Conservation (phyloP, 2,329 filamentous ascomycete species). For the Diaporthe citrichinensis region DNA sequence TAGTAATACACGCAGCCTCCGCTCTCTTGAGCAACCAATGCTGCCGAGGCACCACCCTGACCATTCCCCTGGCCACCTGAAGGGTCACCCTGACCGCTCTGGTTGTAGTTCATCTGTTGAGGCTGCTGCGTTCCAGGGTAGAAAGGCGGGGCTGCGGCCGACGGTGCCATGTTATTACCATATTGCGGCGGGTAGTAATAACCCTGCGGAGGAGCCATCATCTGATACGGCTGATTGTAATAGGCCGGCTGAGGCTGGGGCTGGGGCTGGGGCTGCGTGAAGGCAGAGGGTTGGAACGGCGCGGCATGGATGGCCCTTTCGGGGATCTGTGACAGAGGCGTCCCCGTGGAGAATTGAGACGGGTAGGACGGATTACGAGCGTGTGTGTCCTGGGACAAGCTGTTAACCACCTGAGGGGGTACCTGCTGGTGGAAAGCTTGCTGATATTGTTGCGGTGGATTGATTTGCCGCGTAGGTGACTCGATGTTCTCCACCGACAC, state of each 20-base stretch:
- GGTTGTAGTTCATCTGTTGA: slow-evolving; percentile 57
- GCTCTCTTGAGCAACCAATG: slow-evolving; percentile 83
- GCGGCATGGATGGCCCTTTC: slow-evolving; percentile 92
- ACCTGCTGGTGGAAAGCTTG: slow-evolving; percentile 96
- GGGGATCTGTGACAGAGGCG: slow-evolving; percentile 91
- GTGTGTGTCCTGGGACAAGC: slow-evolving; percentile 72
- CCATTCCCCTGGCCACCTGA: slow-evolving; percentile 53
- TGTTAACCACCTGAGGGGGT: slow-evolving; percentile 78
- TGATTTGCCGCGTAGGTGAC: slow-evolving; percentile 73
- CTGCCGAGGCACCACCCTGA: slow-evolving; percentile 69
- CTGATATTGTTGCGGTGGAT: slow-evolving; percentile 69
- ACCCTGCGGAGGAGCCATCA: slow-evolving; percentile 70
- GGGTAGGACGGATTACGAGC: slow-evolving; percentile 78
- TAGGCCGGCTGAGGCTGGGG: slow-evolving; percentile 72
- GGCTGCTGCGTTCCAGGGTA: slow-evolving; percentile 67
- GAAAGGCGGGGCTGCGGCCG: slow-evolving; percentile 65
- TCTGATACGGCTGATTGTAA: slow-evolving; percentile 70
- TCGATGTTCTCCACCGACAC: slow-evolving; percentile 96
- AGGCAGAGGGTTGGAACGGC: slow-evolving; percentile 85
- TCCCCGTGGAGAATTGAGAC: slow-evolving; percentile 79
- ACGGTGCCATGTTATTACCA: slow-evolving; percentile 57
- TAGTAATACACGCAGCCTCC: slow-evolving; percentile 98
- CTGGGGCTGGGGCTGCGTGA: slow-evolving; percentile 76
- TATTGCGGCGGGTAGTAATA: slow-evolving; percentile 79
- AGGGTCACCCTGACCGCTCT: slow-evolving; percentile 58